A percentile compares a stretch with the other conserved stretches of the same genome.
Conservation (phyloP, 73 alveolate species). For the Paramecium sonneborni region DNA sequence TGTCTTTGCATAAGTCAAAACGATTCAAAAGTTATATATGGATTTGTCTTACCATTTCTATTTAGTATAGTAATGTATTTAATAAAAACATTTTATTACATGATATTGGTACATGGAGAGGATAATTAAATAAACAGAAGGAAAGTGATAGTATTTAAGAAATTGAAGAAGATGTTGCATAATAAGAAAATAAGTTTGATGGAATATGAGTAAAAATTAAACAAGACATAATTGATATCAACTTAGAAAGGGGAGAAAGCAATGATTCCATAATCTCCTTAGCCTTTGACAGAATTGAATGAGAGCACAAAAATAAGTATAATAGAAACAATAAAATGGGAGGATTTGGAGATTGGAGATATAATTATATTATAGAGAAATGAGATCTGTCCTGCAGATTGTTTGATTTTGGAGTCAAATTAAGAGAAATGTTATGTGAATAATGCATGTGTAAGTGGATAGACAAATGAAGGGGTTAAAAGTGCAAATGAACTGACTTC, state of each 20-base stretch:
- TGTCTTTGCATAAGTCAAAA: neutral
- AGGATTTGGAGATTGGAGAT: constrained; percentile 46
- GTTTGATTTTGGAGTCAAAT: constrained; percentile 33
- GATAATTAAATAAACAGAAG: neutral
- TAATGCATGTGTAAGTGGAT: neutral
- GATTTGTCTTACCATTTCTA: neutral
- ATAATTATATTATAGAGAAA: constrained; percentile 43
- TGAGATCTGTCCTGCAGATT: constrained; percentile 56
- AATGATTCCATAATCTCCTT: neutral
- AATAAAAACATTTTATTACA: neutral
- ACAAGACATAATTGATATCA: neutral
- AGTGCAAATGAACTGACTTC: constrained; percentile 34
- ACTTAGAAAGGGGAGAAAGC: neutral
- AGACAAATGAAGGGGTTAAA: neutral
- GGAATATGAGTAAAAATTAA: neutral
- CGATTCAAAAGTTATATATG: neutral
- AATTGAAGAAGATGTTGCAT: neutral
- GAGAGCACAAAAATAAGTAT: neutral
- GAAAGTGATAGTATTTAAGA: neutral
- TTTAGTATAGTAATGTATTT: neutral
- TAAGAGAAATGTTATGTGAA: constrained; percentile 2
- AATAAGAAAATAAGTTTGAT: neutral
- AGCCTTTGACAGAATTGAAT: neutral
- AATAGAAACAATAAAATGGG: constrained; percentile 48
- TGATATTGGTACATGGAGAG: neutral